Evolutionary conservation across 768 basidiomycete genomes (phyloP), one percentile per base, ranked within the genome.

Genomic region (Megacollybia marginata): DNA sequence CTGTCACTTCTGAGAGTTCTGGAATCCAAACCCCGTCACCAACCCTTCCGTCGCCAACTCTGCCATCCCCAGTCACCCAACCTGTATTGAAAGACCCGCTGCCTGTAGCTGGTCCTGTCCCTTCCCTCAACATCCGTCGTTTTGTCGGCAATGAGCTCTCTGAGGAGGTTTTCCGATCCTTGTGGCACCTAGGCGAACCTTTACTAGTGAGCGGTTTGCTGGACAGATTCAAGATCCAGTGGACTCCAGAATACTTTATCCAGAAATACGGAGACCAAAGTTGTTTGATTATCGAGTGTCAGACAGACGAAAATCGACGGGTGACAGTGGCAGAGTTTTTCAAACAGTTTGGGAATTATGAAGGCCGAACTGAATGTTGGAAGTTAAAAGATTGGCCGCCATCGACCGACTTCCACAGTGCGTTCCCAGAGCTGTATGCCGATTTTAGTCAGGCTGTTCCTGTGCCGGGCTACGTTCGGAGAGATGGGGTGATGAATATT

Each of bases 361-460:
- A 74, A 53, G 78, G 64, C 6, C 70, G 80, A 47, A 68, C 58
- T 18, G 48, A 47, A 16, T 44, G 33, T 18, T 48, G 48, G 46
- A 56, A 56, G 40, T 35, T 56, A n/a, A 55, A 93, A 85, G 94
- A 98, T 67, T 98, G 94, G 93, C 94, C 94, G 4, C 80, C 89
- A 0, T 83, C 85, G 9, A 76, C 80, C 2, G 92, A 95, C 54
- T 95, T 98, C 69, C 83, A 83, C 59, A 71, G 75, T 2, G 78
- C 80, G 1, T 92, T 92, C 62, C 94, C 93, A 0, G 84, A 85
- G 47, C 70, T 96, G 10, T 97, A 81, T 59, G 78, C 86, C 33
- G 94, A 96, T 61, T 96, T 95, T 61, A 81, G 76, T 54, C 66
- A 76, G 13, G 83, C 85, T 3, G 83, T 96, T 1, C 94, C 94